Percentiles rank a stretch among this genome's conserved stretches.
phyloP scores from a whole-genome alignment of 2,329 filamentous ascomycete genomes.

The Ceratocystis variospora region DNA sequence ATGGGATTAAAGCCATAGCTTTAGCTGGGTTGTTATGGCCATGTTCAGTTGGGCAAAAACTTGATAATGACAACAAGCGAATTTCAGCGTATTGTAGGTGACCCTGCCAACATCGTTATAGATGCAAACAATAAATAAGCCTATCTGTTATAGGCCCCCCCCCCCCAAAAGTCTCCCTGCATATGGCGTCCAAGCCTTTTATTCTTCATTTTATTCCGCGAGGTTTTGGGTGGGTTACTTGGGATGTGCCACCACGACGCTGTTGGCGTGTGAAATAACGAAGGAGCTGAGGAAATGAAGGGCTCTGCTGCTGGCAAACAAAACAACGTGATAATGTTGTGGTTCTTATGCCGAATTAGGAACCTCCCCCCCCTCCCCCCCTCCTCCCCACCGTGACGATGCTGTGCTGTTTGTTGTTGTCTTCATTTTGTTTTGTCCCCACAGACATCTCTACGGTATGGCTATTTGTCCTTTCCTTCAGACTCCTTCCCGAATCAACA shows the following conservation, averaged over 20 bases:
- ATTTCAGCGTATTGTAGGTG: background rate
- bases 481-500: background rate
- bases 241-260: background rate
- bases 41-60: background rate
- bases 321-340: background rate
- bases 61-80: background rate
- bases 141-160: background rate
- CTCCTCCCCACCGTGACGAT: background rate
- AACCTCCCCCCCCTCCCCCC: background rate
- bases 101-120: background rate
- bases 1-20: slow-evolving; percentile 3
- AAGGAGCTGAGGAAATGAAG: background rate
- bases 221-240: background rate
- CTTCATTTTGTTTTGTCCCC: background rate
- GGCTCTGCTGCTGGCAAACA: background rate
- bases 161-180: background rate
- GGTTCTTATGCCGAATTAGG: background rate
- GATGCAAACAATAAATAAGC: background rate
- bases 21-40: background rate
- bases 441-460: background rate
- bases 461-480: background rate
- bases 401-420: background rate
- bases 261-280: background rate
- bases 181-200: background rate
- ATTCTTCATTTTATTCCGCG: background rate